A percentile compares a stretch with the other conserved stretches of the same genome.
Evolutionary conservation across 441 rosid genomes (phyloP).

Genomic region (Mallotus japonicus): DNA sequence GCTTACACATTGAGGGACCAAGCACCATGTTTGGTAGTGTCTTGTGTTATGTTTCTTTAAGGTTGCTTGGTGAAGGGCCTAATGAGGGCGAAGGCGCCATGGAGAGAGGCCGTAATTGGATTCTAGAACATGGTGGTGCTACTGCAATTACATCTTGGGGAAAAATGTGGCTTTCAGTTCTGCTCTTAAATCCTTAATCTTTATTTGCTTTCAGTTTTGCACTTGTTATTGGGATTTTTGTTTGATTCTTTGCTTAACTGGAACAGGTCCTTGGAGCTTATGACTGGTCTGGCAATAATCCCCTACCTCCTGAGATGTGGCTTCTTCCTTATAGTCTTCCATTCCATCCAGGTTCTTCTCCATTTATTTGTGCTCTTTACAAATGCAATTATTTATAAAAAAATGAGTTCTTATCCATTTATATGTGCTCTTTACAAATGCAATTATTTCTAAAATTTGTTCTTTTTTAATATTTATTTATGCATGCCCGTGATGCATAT

Average conservation of each 20-base stretch:
- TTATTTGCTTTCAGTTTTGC: neutral
- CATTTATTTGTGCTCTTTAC: neutral
- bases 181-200: conserved; percentile 9
- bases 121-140: conserved; percentile 57
- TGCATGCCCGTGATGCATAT: too few relatives aligned
- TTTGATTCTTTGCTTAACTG: conserved; percentile 11
- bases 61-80: conserved; percentile 58
- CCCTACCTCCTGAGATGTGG: conserved; percentile 73
- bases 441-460: neutral
- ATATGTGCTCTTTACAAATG: neutral
- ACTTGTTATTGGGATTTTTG: neutral
- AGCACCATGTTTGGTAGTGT: conserved; percentile 66
- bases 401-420: conserved; percentile 17
- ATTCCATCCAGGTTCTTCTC: conserved; percentile 52
- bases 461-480: too few relatives aligned
- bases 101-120: conserved; percentile 61
- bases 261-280: conserved; percentile 61
- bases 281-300: conserved; percentile 80
- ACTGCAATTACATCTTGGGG: conserved; percentile 68
- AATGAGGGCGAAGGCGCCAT: conserved; percentile 55
- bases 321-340: conserved; percentile 63
- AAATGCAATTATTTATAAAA: neutral
- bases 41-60: conserved; percentile 46
- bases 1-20: conserved; percentile 60
- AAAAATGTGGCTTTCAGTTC: conserved; percentile 74